Evolutionary conservation across 441 rosid species (phyloP).

Genomic region (Bocquillonia castaneifolia): DNA sequence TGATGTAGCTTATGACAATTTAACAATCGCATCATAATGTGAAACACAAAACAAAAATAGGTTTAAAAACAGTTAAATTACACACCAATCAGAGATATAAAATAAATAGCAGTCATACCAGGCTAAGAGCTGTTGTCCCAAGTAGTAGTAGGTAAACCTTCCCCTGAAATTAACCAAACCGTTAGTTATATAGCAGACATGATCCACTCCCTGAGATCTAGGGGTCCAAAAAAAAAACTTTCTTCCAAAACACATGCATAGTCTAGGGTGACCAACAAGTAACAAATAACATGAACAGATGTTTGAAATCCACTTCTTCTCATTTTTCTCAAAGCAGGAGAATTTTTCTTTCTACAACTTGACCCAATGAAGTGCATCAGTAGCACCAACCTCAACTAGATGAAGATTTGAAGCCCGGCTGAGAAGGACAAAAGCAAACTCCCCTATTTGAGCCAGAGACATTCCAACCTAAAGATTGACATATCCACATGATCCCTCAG

Average conservation of each 20-base stretch:
- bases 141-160: conserved; percentile 83
- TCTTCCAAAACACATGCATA: background rate
- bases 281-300: background rate
- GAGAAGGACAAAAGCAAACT: conserved; percentile 90
- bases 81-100: background rate
- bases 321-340: background rate
- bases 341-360: background rate
- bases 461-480: conserved; percentile 69
- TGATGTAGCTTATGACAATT: background rate
- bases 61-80: background rate
- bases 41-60: background rate
- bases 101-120: conserved; percentile 44
- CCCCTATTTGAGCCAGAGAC: conserved; percentile 96
- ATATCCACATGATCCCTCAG: conserved; percentile 16
- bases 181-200: conserved; percentile 11
- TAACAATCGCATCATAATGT: background rate
- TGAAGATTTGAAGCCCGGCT: conserved; percentile 95
- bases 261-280: background rate
- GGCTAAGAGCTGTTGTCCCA: conserved; percentile 90
- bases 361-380: background rate
- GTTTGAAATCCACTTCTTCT: background rate
- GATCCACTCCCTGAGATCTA: conserved; percentile 1
- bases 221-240: background rate
- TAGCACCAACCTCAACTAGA: conserved; percentile 60
- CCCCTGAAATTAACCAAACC: conserved; percentile 45